Evolutionary conservation across 2,329 filamentous ascomycete species (phyloP), one percentile per base, ranked within the genome.

Genomic region (Aspergillus transmontanensis): DNA sequence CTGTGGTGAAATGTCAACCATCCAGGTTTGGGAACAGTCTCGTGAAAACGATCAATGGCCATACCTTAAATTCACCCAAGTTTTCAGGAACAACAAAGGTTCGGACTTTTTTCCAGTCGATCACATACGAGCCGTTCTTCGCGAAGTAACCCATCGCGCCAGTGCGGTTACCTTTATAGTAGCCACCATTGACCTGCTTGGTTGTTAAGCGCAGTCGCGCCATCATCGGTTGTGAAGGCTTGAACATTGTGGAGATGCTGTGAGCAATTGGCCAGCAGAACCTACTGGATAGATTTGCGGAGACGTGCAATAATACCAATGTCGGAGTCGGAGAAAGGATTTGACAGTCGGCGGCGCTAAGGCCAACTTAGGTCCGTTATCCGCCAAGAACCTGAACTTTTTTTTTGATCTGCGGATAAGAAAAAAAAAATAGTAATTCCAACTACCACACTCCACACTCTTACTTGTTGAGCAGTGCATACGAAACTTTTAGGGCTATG

Each of bases 91-190:
- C 92, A 61, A 91, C 90, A 77, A 93, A 99, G 60, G 94, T 97
- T 79, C 94, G 89, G 74, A 98, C 92, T 81, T 96, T 97, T 61
- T 84, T 80, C 85, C 86, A 96, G 69, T 98, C 91, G 69, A 98
- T 89, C 54, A 88, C 78, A 79, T 95, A 99, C 50, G 72, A 74
- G 64, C 78, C 78, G 65, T 76, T 78, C 63, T 75, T 76, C 58
- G 89, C 89, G 78, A 94, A 95, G 76, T 88, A 87, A 78, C 95
- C 95, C 88, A 96, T 93, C 48, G 91, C 88, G 1, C 95, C 95
- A 0, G 93, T 90, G 54, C 94, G 86, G 72, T 91, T 97, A 76
- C 95, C 95, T 85, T 98, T 98, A 88, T 99, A 99, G 87, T 90
- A 99, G 70, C 94, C 94, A 76, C 93, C 92, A 78, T 90, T 91